Base-by-base conservation (phyloP, 1,139 yeast species). In the Kluyveromyces marxianus region DNA sequence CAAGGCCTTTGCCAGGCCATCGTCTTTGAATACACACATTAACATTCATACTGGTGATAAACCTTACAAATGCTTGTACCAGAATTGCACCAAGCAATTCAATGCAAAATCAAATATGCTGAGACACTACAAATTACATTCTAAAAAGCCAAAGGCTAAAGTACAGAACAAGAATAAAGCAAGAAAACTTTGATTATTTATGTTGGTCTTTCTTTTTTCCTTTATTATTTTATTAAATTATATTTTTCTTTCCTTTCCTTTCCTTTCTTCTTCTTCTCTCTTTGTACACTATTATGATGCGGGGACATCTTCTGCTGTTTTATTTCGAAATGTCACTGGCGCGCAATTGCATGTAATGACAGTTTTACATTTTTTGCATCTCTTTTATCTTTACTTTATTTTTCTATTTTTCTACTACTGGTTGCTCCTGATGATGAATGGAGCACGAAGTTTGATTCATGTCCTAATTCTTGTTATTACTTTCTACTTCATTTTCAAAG, bases 31-130 rank as follows among this genome's bases (percentile, higher is more conserved):
- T 56, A 86, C 92, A 3, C 96, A 88, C 66, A 74, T 77, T 66
- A 82, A 84, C 61, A 81, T 88, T 2, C 96, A 88, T 61, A 86
- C 96, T 0, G 96, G 96, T 4, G 92, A 84, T 59, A 85, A 84
- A 63, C 87, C 92, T 27, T 85, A 76, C 66, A 68, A 67, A 50
- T 88, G 96, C 60, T 76, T 76, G 7, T 77, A 81, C 75, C 69
- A 68, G 1, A 75, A 75, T 27, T 88, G 96, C 65, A 82, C 81
- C 1, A 77, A 83, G 52, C 59, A 72, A n/a, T 88, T 88, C 63
- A 75, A 81, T 30, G 96, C 88, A 21, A 78, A 86, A 50, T 81
- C 89, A 30, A 88, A 88, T 63, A 77, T 88, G 81, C 74, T 87
- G 7, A 70, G 96, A 53, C 96, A 88, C 63, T 75, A 75, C 55